Base-by-base conservation (phyloP, 192 early-diverging fungal species). In the Entophlyctis luteolus region DNA sequence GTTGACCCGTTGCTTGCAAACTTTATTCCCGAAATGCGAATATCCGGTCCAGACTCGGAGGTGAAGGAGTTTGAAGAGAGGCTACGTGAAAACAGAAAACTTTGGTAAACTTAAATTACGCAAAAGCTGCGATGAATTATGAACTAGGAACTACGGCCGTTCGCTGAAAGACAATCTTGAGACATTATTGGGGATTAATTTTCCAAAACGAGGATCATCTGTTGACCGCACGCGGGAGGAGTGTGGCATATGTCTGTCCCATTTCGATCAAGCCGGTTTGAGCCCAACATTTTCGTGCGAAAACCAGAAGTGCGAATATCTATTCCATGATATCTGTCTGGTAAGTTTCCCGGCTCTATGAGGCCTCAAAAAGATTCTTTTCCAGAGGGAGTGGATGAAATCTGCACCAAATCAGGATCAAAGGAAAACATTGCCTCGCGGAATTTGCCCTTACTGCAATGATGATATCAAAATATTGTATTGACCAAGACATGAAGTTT, bases 361-460 rank as follows among this genome's bases (percentile, higher is more conserved):
- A 45, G 10, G n/a, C n/a, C 42, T 45, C n/a, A 14, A 10, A 45
- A 10, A n/a, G n/a, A 14, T 10, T n/a, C 12, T 45, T 14, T 45
- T 14, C n/a, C 32, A 56, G 55, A 56, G 32, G 28, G 55, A 56
- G 36, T 56, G 55, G 55, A 28, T 56, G 4, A 34, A 6, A 6
- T 8, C 12, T 16, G 36, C 23, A 4, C 55, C 29, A 56, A 34
- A 25, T 8, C 55, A 56, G 28, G 55, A 56, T 23, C 18, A 5
- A 32, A 56, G 28, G 29, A 14, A 20, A 20, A 34, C 18, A 25
- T 56, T 34, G 12, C 8, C 36, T 5, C 10, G 32, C 10, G 55
- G 55, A 34, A 25, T 6, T 20, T 56, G 55, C 20, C 23, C 55
- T 56, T 56, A 56, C 55, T 75, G 55, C 31, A 65, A 2, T 38